phyloP scores from a whole-genome alignment of 1,284 basidiomycete species.

The Leccinum huronense region DNA sequence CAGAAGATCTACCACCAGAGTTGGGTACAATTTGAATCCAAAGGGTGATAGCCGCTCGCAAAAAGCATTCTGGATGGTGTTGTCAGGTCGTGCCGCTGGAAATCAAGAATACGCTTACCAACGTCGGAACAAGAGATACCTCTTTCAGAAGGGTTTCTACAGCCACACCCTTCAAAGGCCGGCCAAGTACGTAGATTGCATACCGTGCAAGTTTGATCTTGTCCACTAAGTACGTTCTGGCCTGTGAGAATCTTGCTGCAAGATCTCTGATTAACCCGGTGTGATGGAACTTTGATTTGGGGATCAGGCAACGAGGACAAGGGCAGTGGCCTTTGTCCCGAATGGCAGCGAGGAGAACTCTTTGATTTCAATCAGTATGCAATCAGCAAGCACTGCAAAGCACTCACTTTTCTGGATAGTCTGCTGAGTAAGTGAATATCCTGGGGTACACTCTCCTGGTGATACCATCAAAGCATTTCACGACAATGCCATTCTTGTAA shows the following conservation, averaged over 20 bases:
- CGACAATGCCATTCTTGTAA: slow-evolving; percentile 30
- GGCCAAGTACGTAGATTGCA: neutral
- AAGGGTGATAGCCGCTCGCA: neutral
- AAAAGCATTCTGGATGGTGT: neutral
- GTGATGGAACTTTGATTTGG: neutral
- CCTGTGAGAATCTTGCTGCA: neutral
- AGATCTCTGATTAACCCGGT: no score
- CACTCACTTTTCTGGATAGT: slow-evolving; percentile 41
- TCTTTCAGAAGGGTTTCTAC: neutral
- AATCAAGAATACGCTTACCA: neutral
- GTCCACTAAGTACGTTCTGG: neutral
- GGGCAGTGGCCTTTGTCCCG: neutral
- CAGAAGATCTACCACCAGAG: neutral
- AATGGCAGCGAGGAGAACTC: no score
- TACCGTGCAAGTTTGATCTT: neutral
- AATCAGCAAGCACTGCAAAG: no score
- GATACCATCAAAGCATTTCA: slow-evolving; percentile 26
- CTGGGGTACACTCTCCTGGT: slow-evolving; percentile 18
- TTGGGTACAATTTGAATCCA: neutral
- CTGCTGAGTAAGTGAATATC: slow-evolving; percentile 30
- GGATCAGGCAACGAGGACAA: neutral
- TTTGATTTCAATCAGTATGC: no score
- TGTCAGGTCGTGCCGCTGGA: no score
- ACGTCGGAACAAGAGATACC: neutral
- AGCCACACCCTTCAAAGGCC: neutral